Base-by-base conservation (phyloP, 1,284 basidiomycete genomes). In the Ceratobasidium sp. region DNA sequence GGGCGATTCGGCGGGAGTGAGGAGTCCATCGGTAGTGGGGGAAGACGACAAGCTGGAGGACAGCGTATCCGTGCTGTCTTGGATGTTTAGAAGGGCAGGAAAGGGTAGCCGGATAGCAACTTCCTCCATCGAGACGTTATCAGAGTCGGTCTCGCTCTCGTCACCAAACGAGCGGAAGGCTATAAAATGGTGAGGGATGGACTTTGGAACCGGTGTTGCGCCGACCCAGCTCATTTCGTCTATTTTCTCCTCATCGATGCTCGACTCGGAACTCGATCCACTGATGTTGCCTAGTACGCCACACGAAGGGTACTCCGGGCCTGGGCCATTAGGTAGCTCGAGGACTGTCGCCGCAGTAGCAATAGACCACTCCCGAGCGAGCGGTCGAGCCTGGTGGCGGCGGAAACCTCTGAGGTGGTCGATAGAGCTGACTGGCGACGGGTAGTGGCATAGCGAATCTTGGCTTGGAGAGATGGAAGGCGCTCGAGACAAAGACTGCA, bases 251-350 rank as follows among this genome's bases (percentile, higher is more conserved):
- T 31, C 43, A 8, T 61, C 58, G 34, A 41, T 41, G 22, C 46
- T 53, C 8, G 48, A 62, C 34, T 72, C 58, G 29, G 56, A 39
- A 16, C 56, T n/a, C n/a, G 68, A 59, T 27, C 31, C 56, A 22
- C 29, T 22, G 27, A 59, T 29, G 27, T n/a, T 39, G n/a, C 34
- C 46, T 14, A 61, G 31, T n/a, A 16, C 19, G 3, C 69, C 69
- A 34, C 37, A 72, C 6, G 69, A 72, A 29, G 69, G 69, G n/a
- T 59, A 24, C n/a, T 41, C 19, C 14, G 34, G 27, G 5, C n/a
- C 48, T 29, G 69, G 69, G 58, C 58, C 69, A 29, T 49, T 31
- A 14, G 69, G 69, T 27, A 72, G n/a, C 58, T 72, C 69, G 19
- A 72, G 69, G 9, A 72, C 46, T 9, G 69, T 72, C n/a, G 34